phyloP scores from a whole-genome alignment of 495 filamentous ascomycete genomes.

The Clavariopsis aquatica region DNA sequence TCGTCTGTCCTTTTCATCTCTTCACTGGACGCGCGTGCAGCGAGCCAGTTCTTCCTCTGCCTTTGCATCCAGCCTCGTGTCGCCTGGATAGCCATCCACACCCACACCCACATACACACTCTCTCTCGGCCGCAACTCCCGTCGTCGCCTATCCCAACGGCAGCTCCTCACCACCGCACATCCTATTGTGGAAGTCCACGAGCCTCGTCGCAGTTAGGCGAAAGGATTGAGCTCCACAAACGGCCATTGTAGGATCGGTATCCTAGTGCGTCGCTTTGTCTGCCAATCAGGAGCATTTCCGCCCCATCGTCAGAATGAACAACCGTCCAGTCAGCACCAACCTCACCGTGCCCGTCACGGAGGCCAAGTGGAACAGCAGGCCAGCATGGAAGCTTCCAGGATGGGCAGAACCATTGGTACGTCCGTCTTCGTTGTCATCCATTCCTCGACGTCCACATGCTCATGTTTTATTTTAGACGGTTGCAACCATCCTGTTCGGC shows the following conservation, averaged over 20 bases:
- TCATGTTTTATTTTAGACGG: constrained; percentile 50
- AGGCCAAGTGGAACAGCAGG: constrained; percentile 45
- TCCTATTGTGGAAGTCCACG: not conserved
- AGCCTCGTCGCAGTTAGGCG: not conserved
- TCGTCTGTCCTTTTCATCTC: not conserved
- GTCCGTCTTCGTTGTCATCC: constrained; percentile 23
- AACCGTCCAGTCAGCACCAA: not conserved
- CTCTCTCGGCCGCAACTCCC: not conserved
- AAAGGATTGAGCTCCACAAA: not conserved
- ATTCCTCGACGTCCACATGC: not conserved
- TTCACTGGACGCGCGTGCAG: not conserved
- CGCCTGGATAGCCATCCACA: not conserved
- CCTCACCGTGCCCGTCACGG: constrained; percentile 13
- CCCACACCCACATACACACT: not conserved
- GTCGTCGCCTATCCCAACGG: not conserved
- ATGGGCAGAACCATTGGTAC: constrained; percentile 63
- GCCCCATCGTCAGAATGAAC: too few relatives aligned
- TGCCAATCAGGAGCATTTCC: not conserved
- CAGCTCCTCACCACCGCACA: not conserved
- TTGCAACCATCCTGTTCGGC: constrained; percentile 58
- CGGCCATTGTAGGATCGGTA: not conserved
- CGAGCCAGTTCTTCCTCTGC: not conserved
- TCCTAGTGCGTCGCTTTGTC: constrained; percentile 10
- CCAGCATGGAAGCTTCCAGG: constrained; percentile 53
- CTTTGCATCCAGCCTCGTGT: not conserved